phyloP scores from a whole-genome alignment of 2,329 filamentous ascomycete genomes.

The Neopestalotiopsis sp. region DNA sequence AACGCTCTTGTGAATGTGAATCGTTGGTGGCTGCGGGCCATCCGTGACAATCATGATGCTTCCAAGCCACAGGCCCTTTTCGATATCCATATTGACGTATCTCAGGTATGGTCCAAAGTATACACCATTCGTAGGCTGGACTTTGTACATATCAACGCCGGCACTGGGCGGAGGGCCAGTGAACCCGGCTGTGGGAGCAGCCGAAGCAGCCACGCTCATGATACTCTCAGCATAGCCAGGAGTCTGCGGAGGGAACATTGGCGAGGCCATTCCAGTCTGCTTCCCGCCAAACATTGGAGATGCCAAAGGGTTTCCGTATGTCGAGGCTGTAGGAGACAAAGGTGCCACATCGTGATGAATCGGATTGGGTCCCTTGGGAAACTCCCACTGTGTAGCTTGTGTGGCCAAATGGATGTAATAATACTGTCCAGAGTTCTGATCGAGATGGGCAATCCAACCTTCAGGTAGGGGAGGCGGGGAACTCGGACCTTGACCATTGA shows the following conservation, averaged over 20 bases:
- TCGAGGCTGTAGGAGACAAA: constrained; percentile 80
- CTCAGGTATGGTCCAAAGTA: constrained; percentile 97
- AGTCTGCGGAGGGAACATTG: constrained; percentile 81
- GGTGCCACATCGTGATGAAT: constrained; percentile 83
- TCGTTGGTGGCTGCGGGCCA: constrained; percentile 88
- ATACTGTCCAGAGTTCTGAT: constrained; percentile 95
- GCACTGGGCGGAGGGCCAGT: constrained; percentile 86
- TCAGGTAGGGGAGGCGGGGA: constrained; percentile 94
- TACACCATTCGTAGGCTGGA: constrained; percentile 91
- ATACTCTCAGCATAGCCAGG: constrained; percentile 87
- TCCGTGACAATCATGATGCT: constrained; percentile 95
- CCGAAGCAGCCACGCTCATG: constrained; percentile 77
- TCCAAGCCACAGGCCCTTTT: constrained; percentile 88
- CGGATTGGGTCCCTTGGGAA: constrained; percentile 93
- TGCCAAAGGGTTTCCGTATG: constrained; percentile 74
- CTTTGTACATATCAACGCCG: constrained; percentile 92
- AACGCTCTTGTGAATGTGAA: constrained; percentile 88
- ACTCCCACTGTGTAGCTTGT: constrained; percentile 98
- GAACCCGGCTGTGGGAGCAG: constrained; percentile 83
- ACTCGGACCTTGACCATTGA: constrained; percentile 61
- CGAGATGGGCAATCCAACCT: constrained; percentile 97
- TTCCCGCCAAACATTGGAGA: constrained; percentile 69
- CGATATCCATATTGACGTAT: constrained; percentile 97
- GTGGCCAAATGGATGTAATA: constrained; percentile 98
- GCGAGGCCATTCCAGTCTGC: constrained; percentile 76